A percentile compares a stretch with the other conserved stretches of the same genome.
Evolutionary conservation across 1,284 basidiomycete species (phyloP).

Genomic region (Uromyces viciae-fabae): DNA sequence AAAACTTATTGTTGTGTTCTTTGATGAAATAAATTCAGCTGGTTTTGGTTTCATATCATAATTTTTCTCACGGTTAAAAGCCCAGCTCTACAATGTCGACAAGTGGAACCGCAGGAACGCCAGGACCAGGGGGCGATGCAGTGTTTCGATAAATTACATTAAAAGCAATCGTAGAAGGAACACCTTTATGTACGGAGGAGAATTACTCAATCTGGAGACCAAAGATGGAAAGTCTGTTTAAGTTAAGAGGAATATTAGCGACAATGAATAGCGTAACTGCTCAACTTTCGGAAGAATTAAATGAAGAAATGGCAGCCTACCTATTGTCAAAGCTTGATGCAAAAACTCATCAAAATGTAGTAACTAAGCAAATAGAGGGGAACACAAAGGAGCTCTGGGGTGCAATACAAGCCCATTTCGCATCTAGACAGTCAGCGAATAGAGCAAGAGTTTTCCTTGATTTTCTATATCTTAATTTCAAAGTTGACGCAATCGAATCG

Average conservation of each 20-base stretch:
- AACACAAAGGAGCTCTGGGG: neutral
- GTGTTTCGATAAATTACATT: too few species aligned
- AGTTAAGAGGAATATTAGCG: neutral
- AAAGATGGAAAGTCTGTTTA: neutral
- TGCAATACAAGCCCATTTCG: neutral
- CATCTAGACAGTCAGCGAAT: neutral
- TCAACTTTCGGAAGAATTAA: too few species aligned
- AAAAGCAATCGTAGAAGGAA: neutral
- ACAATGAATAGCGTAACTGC: neutral
- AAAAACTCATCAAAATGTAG: neutral
- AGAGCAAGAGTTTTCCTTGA: neutral
- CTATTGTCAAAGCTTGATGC: neutral
- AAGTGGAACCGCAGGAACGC: too few species aligned
- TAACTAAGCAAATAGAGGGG: neutral
- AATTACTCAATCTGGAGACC: neutral
- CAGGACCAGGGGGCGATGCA: too few species aligned
- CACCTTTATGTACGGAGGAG: neutral
- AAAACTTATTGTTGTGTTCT: too few species aligned
- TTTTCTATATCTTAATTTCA: neutral
- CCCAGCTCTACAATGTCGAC: too few species aligned
- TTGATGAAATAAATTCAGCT: too few species aligned
- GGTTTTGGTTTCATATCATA: too few species aligned
- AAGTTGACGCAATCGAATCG: neutral
- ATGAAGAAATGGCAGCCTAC: neutral
- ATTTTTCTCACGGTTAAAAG: too few species aligned